phyloP scores from a whole-genome alignment of 805 yeast species.

The Hanseniaspora hatyaiensis region DNA sequence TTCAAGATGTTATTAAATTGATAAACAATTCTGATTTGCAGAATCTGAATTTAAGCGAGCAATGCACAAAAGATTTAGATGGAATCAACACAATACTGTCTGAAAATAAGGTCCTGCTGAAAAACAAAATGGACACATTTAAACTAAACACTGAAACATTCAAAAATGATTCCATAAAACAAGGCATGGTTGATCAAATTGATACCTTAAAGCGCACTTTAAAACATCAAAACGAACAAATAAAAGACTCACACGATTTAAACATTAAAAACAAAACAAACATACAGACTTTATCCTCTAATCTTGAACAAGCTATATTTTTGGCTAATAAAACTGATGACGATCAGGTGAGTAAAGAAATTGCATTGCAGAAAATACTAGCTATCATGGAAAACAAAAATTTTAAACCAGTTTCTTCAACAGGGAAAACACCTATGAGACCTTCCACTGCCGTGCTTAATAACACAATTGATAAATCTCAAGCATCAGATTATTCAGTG shows the following conservation, averaged over 20 bases:
- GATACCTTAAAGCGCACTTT: conserved; percentile 3
- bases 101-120: conserved; percentile 3
- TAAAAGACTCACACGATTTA: not conserved
- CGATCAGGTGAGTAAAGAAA: conserved; percentile 12
- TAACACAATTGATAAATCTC: not conserved
- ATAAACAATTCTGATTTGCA: conserved; percentile 29
- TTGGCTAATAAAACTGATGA: not conserved
- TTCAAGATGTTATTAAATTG: conserved; percentile 26
- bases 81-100: conserved; percentile 19
- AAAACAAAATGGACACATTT: not conserved
- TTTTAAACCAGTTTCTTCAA: conserved; percentile 19
- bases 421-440: conserved; percentile 21
- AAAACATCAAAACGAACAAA: not conserved
- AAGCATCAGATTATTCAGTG: not conserved
- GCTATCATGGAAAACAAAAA: conserved; percentile 18
- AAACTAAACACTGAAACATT: not conserved
- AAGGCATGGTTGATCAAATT: conserved; percentile 1
- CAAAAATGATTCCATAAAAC: conserved; percentile 6
- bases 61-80: conserved; percentile 19
- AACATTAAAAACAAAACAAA: conserved; percentile 5
- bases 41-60: conserved; percentile 22
- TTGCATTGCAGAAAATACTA: conserved; percentile 14
- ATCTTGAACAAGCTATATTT: conserved; percentile 7
- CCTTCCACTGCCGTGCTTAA: not conserved
- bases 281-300: conserved; percentile 10